A percentile compares a stretch with the other conserved stretches of the same genome.
These are phyloP conservation scores for Syncephalastrum racemosum DNA, from an alignment of 371 early-diverging fungal genomes.

Conservation along the genomic window DNA sequence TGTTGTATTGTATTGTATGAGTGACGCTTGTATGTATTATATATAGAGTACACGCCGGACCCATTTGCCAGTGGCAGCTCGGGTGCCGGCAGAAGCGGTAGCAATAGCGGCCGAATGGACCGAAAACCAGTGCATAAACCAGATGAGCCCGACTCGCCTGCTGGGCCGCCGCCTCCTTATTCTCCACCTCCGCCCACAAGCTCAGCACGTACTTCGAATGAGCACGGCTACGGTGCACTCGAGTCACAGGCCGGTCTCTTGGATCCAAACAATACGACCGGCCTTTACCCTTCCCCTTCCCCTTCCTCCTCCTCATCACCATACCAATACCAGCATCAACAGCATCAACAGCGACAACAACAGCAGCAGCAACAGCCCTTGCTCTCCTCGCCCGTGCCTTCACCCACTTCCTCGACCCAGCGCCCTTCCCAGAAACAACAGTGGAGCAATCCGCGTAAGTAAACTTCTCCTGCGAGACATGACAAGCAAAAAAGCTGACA, in stretches of 20 bases:
- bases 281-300: not conserved
- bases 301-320: not conserved
- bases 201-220: slow-evolving; percentile 2
- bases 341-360: slow-evolving; percentile 4
- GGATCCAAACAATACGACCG: not conserved
- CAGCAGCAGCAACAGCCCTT: not conserved
- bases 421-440: not conserved
- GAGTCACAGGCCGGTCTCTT: not conserved
- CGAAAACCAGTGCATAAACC: not conserved
- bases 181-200: slow-evolving; percentile 8
- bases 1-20: not conserved
- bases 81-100: not conserved
- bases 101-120: not conserved
- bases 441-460: slow-evolving; percentile 18
- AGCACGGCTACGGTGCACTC: slow-evolving; percentile 1
- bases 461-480: not conserved
- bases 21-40: not conserved
- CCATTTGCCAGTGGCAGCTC: not conserved
- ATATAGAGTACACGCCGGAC: slow-evolving; percentile 2
- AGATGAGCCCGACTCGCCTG: not conserved
- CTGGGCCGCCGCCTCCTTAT: slow-evolving; percentile 19
- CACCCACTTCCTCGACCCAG: not conserved
- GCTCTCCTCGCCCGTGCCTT: not conserved
- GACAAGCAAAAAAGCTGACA: not conserved
- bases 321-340: not conserved